A percentile compares a stretch with the other conserved stretches of the same genome.
phyloP scores from a whole-genome alignment of 2,329 filamentous ascomycete genomes.

The Pseudogymnoascus sp. region DNA sequence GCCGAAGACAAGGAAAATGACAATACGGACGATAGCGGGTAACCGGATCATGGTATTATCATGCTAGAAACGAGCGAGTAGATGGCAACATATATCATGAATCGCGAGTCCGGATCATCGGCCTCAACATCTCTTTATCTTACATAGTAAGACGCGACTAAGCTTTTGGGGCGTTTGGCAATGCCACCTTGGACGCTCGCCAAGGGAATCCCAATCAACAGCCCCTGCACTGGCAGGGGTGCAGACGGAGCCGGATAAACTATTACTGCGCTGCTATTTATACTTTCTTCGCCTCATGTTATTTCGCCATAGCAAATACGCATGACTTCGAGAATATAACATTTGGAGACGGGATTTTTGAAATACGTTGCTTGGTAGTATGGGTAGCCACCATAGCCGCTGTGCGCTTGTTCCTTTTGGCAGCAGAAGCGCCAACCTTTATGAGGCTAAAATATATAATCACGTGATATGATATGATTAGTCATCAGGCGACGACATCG shows the following conservation, averaged over 20 bases:
- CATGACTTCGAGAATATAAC: not conserved
- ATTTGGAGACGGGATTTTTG: not conserved
- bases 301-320: not conserved
- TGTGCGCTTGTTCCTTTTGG: not conserved
- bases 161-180: slow-evolving; percentile 14
- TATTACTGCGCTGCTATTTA: slow-evolving; percentile 1
- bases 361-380: not conserved
- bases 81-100: not conserved
- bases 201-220: not conserved
- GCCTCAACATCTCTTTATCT: not conserved
- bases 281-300: not conserved
- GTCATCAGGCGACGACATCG: slow-evolving; percentile 5
- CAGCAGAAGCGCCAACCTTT: not conserved
- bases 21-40: not conserved
- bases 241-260: not conserved
- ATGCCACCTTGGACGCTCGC: slow-evolving; percentile 11
- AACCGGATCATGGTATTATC: not conserved
- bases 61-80: not conserved
- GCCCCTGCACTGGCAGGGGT: not conserved
- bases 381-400: not conserved
- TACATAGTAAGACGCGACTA: slow-evolving; percentile 5
- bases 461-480: not conserved
- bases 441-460: not conserved
- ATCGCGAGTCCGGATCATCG: not conserved
- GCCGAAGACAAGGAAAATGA: not conserved